Evolutionary conservation across 1,284 basidiomycete genomes (phyloP).

Genomic region (Exobasidium cylindrosporum): DNA sequence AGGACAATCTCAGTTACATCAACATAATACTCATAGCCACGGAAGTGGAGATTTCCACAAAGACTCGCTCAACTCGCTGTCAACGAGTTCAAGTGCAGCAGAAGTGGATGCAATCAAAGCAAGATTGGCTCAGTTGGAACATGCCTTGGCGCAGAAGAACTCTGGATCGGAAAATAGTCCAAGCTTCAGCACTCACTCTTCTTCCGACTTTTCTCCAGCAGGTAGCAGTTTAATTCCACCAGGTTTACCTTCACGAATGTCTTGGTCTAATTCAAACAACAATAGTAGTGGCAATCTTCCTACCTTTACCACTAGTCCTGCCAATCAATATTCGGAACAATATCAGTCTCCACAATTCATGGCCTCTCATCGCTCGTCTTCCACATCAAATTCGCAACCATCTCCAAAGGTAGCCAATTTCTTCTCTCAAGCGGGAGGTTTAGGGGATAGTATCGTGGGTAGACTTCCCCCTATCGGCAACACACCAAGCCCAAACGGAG

Average conservation of each 20-base stretch:
- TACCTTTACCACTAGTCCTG: background rate
- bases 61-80: conserved; percentile 14
- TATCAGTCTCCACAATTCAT: background rate
- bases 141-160: conserved; percentile 15
- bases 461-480: background rate
- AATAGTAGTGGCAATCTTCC: background rate
- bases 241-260: background rate
- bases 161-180: conserved; percentile 1
- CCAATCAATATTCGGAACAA: background rate
- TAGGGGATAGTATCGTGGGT: background rate
- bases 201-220: background rate
- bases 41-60: background rate
- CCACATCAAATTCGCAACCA: background rate
- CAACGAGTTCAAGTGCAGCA: conserved; percentile 23
- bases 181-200: background rate
- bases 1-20: background rate
- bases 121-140: conserved; percentile 47
- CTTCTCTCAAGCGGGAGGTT: background rate
- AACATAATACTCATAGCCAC: background rate
- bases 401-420: background rate
- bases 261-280: background rate
- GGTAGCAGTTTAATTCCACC: too few relatives aligned
- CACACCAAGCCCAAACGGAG: background rate
- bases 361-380: background rate
- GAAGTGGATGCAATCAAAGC: conserved; percentile 50